These are phyloP conservation scores for Pseudogymnoascus verrucosus DNA, from an alignment of 2,329 filamentous ascomycete species.

Conservation along the genomic window DNA sequence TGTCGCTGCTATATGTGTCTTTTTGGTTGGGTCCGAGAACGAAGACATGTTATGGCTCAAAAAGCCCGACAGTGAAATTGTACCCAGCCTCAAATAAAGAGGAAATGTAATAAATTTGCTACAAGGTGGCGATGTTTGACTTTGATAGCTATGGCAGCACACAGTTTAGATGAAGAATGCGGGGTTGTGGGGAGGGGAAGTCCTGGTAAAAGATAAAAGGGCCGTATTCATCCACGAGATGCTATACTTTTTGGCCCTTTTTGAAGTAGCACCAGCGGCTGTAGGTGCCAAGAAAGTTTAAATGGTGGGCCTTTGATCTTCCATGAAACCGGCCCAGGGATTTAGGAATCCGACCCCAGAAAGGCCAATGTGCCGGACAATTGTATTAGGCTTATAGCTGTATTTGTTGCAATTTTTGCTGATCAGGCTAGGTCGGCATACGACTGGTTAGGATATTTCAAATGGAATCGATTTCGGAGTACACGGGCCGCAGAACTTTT, in stretches of 20 bases:
- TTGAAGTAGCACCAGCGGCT: neutral
- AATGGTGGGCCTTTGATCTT: neutral
- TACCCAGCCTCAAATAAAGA: no score
- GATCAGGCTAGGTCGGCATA: neutral
- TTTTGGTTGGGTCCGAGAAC: no score
- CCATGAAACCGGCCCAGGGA: neutral
- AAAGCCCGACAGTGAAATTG: no score
- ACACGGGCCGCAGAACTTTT: neutral
- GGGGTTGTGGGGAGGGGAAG: neutral
- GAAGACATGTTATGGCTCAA: no score
- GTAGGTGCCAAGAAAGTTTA: neutral
- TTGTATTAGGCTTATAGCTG: neutral
- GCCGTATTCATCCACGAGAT: neutral
- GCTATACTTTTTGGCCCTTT: neutral
- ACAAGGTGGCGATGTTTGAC: neutral
- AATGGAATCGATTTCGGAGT: neutral
- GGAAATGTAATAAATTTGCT: no score
- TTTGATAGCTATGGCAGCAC: neutral
- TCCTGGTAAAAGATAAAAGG: neutral
- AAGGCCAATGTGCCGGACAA: slow-evolving; percentile 13
- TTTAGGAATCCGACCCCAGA: slow-evolving; percentile 12
- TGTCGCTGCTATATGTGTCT: no score
- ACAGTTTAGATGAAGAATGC: neutral
- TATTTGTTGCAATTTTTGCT: neutral
- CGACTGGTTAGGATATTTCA: neutral